Base-by-base conservation (phyloP, 495 filamentous ascomycete species). In the Aspergillus haitiensis region DNA sequence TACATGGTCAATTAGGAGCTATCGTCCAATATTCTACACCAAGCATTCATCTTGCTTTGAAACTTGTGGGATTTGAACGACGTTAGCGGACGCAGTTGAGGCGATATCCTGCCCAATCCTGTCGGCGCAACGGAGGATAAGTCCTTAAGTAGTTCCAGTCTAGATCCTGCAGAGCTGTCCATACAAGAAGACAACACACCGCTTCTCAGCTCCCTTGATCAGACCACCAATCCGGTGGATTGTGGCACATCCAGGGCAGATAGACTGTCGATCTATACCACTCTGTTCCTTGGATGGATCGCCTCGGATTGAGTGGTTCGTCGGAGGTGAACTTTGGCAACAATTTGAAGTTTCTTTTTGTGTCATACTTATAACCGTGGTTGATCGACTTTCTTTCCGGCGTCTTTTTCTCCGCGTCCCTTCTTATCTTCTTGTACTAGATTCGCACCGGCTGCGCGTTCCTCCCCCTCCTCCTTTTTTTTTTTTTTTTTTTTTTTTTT, bases 171-270 rank as follows among this genome's bases (percentile, higher is more conserved):
- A 27, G 39, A 59, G 44, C 51, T 16, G 35, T 56, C 36, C 18
- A 33, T 55, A 40, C 48, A 57, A 48, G 21, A 57, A 48, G 21
- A 27, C 21, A 27, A 27, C 56, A 59, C 62, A 64, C 62, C 62
- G 57, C 62, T 64, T 52, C 53, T 45, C 58, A 60, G 42, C 33
- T 12, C 53, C 56, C 45, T 42, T 55, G 62, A 50, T 63, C 49
- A 59, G 56, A 44, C 61, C 56, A 63, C 61, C 47, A 46, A 44
- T 56, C 51, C 52, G 40, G 56, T 33, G 52, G 55, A 55, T 55
- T 52, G 36, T 52, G 32, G 45, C 44, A 44, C 51, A 50, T 44
- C 49, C 27, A 58, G 61, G n/a, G 45, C n/a, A 15, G 51, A 52
- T 42, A 21, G 34, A 33, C 34, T 48, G 48, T 47, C 51, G 45